Percentiles rank a stretch among this genome's conserved stretches.
phyloP scores from a whole-genome alignment of 1,139 yeast species.

The Pichia norvegensis region DNA sequence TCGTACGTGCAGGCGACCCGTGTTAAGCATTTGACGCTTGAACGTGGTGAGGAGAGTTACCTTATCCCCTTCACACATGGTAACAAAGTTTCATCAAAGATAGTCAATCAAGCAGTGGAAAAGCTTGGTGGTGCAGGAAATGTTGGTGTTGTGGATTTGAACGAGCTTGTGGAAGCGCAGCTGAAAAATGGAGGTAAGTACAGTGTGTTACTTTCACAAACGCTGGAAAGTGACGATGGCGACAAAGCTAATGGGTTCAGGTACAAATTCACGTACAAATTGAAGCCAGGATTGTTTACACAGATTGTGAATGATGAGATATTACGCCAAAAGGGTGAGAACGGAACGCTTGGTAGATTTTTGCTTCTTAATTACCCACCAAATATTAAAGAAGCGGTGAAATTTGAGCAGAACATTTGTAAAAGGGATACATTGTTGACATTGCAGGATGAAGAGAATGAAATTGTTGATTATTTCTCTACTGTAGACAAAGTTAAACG shows the following conservation, averaged over 20 bases:
- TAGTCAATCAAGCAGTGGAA: conserved; percentile 15
- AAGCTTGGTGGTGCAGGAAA: conserved; percentile 16
- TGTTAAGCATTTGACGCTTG: conserved; percentile 43
- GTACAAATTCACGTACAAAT: conserved; percentile 30
- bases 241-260: conserved; percentile 19
- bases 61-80: conserved; percentile 35
- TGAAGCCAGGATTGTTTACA: conserved; percentile 53
- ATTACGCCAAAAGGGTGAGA: conserved; percentile 28
- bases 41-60: conserved; percentile 31
- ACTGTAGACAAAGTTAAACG: conserved; percentile 45
- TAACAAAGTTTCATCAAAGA: conserved; percentile 21
- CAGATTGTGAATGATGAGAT: conserved; percentile 47
- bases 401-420: conserved; percentile 50
- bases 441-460: conserved; percentile 26
- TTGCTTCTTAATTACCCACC: conserved; percentile 50
- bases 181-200: conserved; percentile 29
- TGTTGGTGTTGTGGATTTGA: conserved; percentile 42
- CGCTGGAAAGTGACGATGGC: conserved; percentile 22
- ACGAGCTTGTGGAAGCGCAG: conserved; percentile 39
- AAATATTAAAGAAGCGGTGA: conserved; percentile 53
- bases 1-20: conserved; percentile 42
- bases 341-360: conserved; percentile 38
- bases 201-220: conserved; percentile 31
- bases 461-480: conserved; percentile 48
- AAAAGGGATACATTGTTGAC: conserved; percentile 31